Conservation (phyloP, 352 stramenopile genomes). For the Peronospora belbahrii region DNA sequence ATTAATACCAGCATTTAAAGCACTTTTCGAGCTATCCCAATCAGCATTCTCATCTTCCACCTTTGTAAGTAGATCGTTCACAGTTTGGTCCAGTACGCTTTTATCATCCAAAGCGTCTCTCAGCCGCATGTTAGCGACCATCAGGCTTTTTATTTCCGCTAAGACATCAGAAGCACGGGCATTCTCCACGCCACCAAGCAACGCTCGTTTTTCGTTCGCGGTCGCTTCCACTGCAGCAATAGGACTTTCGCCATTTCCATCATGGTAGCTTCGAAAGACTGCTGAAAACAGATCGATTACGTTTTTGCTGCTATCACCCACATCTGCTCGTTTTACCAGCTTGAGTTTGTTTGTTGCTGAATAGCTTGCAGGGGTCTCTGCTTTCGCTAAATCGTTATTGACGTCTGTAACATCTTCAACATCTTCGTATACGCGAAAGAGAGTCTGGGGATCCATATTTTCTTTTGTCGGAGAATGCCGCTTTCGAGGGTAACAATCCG, state of each 20-base stretch:
- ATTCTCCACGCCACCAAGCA: constrained; percentile 16
- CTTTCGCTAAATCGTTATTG: background rate
- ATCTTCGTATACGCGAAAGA: constrained; percentile 19
- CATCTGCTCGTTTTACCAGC: background rate
- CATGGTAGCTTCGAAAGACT: constrained; percentile 23
- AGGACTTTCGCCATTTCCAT: constrained; percentile 12
- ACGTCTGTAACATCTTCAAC: too few species aligned
- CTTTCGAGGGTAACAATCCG: constrained; percentile 10
- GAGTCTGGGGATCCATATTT: constrained; percentile 39
- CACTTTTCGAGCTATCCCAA: constrained; percentile 11
- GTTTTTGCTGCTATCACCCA: constrained; percentile 17
- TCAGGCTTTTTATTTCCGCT: constrained; percentile 25
- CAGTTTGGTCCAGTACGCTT: constrained; percentile 32
- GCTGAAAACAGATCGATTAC: constrained; percentile 30
- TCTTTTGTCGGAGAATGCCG: constrained; percentile 35
- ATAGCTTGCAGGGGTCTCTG: constrained; percentile 9
- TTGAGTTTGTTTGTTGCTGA: background rate
- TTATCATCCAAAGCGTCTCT: constrained; percentile 31
- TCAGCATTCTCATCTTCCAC: background rate
- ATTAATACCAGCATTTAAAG: background rate
- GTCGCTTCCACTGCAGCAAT: constrained; percentile 16
- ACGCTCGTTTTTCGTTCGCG: constrained; percentile 18
- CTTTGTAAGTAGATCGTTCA: constrained; percentile 29
- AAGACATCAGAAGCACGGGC: constrained; percentile 25
- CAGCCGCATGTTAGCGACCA: constrained; percentile 14